phyloP scores from a whole-genome alignment of 495 filamentous ascomycete species.

The Annulohypoxylon moriforme region DNA sequence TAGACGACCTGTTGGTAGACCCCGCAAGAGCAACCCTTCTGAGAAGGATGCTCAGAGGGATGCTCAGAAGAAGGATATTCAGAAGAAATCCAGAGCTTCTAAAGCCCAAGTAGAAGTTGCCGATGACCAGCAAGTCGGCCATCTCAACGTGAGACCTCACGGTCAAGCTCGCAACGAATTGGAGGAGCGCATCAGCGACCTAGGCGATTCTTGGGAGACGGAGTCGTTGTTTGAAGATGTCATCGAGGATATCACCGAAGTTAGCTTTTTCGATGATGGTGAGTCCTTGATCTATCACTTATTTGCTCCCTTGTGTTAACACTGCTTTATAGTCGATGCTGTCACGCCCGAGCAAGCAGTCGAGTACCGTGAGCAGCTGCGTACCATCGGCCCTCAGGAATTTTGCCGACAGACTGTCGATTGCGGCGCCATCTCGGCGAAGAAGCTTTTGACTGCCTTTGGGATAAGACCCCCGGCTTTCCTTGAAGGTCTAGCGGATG shows the following conservation, averaged over 20 bases:
- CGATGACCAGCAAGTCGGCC: slow-evolving; percentile 45
- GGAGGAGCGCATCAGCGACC: slow-evolving; percentile 70
- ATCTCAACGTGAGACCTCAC: slow-evolving; percentile 40
- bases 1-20: slow-evolving; percentile 38
- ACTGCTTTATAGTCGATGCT: slow-evolving; percentile 59
- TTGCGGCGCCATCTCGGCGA: slow-evolving; percentile 73
- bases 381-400: slow-evolving; percentile 76
- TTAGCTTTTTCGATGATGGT: slow-evolving; percentile 69
- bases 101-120: slow-evolving; percentile 36
- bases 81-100: slow-evolving; percentile 11
- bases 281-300: slow-evolving; percentile 40
- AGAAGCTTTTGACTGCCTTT: slow-evolving; percentile 93
- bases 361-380: slow-evolving; percentile 73
- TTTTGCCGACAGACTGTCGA: slow-evolving; percentile 81
- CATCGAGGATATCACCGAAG: slow-evolving; percentile 71
- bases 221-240: slow-evolving; percentile 76
- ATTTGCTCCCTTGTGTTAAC: slow-evolving; percentile 34
- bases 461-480: slow-evolving; percentile 80
- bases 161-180: slow-evolving; percentile 54
- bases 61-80: not conserved
- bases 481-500: slow-evolving; percentile 77
- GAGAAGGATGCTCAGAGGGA: not conserved
- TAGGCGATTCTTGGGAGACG: slow-evolving; percentile 72
- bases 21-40: slow-evolving; percentile 26
- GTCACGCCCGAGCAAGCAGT: slow-evolving; percentile 81